Conservation (phyloP, 345 rosid species). For the Camelina hispida region DNA sequence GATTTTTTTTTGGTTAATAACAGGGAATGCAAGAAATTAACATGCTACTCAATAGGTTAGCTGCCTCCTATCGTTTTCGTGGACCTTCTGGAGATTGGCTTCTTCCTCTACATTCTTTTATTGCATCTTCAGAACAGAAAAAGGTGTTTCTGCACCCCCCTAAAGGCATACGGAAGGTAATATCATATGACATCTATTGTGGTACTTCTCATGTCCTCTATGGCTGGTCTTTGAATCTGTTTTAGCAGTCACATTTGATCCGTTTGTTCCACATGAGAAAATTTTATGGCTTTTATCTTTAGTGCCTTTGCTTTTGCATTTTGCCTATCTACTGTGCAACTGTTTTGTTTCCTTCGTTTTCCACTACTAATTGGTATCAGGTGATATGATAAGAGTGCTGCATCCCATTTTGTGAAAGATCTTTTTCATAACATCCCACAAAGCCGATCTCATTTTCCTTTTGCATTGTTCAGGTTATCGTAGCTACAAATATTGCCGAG, state of each 20-base stretch:
- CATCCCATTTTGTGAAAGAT: neutral
- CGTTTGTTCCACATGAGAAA: neutral
- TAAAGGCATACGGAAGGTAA: slow-evolving; percentile 74
- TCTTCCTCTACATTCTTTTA: slow-evolving; percentile 87
- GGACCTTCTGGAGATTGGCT: slow-evolving; percentile 86
- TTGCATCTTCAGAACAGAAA: slow-evolving; percentile 76
- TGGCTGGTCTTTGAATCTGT: neutral
- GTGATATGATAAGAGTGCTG: neutral
- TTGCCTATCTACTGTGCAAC: neutral
- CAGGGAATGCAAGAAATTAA: slow-evolving; percentile 88
- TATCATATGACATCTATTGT: neutral
- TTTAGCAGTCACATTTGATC: neutral
- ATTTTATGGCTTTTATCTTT: neutral
- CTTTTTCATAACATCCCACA: neutral
- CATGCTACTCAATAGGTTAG: slow-evolving; percentile 70
- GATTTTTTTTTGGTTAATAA: slow-evolving; percentile 32
- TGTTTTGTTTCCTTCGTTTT: too few species aligned
- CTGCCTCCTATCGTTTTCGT: slow-evolving; percentile 82
- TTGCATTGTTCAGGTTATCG: slow-evolving; percentile 63
- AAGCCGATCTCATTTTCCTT: slow-evolving; percentile 16
- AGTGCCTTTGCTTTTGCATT: neutral
- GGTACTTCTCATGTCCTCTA: neutral
- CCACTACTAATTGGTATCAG: too few species aligned
- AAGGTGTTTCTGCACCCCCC: slow-evolving; percentile 82
- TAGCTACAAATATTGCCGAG: slow-evolving; percentile 70